Conservation (phyloP, 768 basidiomycete genomes). For the Psilocybe tampanensis region DNA sequence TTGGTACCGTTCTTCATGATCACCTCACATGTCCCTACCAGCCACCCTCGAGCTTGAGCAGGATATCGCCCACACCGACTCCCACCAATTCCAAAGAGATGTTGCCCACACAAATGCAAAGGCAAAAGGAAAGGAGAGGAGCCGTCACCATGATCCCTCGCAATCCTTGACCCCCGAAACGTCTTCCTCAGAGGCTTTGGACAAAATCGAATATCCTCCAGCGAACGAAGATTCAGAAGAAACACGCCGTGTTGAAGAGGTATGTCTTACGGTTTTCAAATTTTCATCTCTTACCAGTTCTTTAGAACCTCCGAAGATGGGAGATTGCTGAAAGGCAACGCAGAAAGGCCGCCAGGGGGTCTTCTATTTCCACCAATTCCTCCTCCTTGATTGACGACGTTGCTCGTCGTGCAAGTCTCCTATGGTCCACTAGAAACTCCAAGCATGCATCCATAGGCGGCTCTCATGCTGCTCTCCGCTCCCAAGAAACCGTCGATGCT, state of each 20-base stretch:
- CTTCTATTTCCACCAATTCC: conserved; percentile 29
- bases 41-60: not conserved
- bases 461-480: conserved; percentile 49
- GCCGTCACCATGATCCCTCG: conserved; percentile 29
- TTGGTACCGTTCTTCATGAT: not conserved
- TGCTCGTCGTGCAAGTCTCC: conserved; percentile 57
- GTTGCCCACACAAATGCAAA: not conserved
- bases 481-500: conserved; percentile 53
- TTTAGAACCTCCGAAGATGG: conserved; percentile 77
- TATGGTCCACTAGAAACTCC: conserved; percentile 51
- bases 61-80: conserved; percentile 21
- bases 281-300: conserved; percentile 3
- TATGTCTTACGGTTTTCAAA: conserved; percentile 29
- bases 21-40: conserved; percentile 6
- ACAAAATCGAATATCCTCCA: conserved; percentile 59
- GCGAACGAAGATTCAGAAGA: conserved; percentile 67
- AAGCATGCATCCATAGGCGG: conserved; percentile 32
- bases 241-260: conserved; percentile 73
- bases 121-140: conserved; percentile 32
- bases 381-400: conserved; percentile 60
- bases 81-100: not conserved
- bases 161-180: conserved; percentile 26
- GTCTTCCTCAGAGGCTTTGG: conserved; percentile 27
- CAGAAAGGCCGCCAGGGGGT: conserved; percentile 72
- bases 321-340: conserved; percentile 76